Evolutionary conservation across 2,329 filamentous ascomycete species (phyloP).

Genomic region (Alternaria viburni): DNA sequence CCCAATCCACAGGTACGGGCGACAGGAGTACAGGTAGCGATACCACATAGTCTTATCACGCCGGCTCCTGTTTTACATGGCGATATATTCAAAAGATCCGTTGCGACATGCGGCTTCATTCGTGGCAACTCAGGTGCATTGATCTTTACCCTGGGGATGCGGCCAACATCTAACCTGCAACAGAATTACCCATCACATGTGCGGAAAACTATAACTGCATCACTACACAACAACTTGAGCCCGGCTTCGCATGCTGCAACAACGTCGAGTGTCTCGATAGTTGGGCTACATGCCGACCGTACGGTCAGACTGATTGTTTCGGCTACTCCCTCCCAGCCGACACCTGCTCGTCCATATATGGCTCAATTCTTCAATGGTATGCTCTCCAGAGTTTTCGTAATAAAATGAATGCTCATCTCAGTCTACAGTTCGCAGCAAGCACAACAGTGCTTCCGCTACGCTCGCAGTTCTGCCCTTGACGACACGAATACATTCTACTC

Average conservation of each 20-base stretch:
- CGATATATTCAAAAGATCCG: conserved; percentile 7
- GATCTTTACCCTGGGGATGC: not conserved
- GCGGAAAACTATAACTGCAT: conserved; percentile 9
- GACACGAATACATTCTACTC: conserved; percentile 1
- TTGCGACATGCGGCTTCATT: conserved; percentile 12
- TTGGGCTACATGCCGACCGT: conserved; percentile 3
- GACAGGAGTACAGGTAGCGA: not conserved
- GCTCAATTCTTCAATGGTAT: conserved; percentile 10
- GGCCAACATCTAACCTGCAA: not conserved
- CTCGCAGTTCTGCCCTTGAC: conserved; percentile 1
- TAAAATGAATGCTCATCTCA: not conserved
- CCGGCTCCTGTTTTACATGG: conserved; percentile 1
- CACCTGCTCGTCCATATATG: not conserved
- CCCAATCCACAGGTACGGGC: not conserved
- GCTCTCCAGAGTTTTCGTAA: not conserved
- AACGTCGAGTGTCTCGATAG: conserved; percentile 5
- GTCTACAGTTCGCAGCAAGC: not conserved
- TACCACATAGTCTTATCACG: conserved; percentile 5
- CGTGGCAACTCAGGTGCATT: conserved; percentile 11
- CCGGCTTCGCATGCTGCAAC: conserved; percentile 7
- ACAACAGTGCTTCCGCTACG: conserved; percentile 6
- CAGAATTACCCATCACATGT: conserved; percentile 11
- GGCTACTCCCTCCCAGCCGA: not conserved
- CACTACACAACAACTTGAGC: not conserved
- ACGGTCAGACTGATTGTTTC: conserved; percentile 2